Conservation (phyloP, 2,329 filamentous ascomycete species). For the Mycosphaerella arachidis region DNA sequence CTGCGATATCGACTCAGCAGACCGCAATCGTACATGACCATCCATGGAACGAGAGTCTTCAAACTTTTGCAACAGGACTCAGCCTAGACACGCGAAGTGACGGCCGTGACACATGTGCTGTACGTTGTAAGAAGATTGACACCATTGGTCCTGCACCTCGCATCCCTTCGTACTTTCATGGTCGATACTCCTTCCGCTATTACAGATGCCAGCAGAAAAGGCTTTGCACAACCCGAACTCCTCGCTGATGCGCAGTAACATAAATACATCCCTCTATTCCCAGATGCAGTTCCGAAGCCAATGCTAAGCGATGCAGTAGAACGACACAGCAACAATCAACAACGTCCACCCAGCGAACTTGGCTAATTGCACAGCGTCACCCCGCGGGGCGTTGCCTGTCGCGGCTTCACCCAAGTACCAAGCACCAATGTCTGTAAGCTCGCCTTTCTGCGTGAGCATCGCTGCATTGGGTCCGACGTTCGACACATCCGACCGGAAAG, state of each 20-base stretch:
- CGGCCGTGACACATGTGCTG: too few species aligned
- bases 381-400: conserved; percentile 36
- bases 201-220: background rate
- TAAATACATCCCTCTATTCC: background rate
- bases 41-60: background rate
- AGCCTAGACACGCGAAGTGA: background rate
- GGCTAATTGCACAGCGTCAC: conserved; percentile 23
- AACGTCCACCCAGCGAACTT: conserved; percentile 27
- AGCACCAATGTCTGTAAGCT: conserved; percentile 69
- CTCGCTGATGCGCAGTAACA: background rate
- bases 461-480: conserved; percentile 71
- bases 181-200: too few species aligned
- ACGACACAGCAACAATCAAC: conserved; percentile 18
- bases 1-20: background rate
- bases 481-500: conserved; percentile 60
- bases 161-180: too few species aligned
- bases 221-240: background rate
- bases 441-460: conserved; percentile 63
- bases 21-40: background rate
- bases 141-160: too few species aligned
- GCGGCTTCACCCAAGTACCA: conserved; percentile 64
- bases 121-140: too few species aligned
- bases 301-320: conserved; percentile 20
- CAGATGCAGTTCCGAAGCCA: background rate
- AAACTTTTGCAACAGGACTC: background rate